Conservation (phyloP, 495 filamentous ascomycete genomes). For the Paragyromitra xinjiangensis region DNA sequence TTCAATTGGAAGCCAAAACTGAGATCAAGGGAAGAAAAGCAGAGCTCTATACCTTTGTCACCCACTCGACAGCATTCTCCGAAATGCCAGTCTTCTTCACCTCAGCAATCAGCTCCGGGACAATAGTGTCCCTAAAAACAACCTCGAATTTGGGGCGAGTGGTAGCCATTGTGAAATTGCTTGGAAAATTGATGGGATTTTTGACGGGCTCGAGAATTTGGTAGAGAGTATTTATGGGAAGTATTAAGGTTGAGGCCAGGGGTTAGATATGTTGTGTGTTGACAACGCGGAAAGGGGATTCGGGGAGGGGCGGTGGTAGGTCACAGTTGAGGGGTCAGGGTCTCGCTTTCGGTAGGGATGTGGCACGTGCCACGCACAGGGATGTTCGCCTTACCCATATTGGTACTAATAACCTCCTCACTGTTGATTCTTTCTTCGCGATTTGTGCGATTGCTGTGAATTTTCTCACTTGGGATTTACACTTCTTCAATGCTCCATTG, state of each 20-base stretch:
- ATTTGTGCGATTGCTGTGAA: not conserved
- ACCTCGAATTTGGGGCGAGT: slow-evolving; percentile 73
- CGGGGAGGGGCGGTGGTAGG: not conserved
- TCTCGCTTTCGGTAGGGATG: slow-evolving; percentile 2
- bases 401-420: not conserved
- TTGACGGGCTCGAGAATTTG: not conserved
- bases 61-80: slow-evolving; percentile 84
- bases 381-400: not conserved
- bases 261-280: slow-evolving; percentile 8
- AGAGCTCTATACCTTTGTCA: slow-evolving; percentile 70
- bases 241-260: not conserved
- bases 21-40: slow-evolving; percentile 2
- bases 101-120: slow-evolving; percentile 75
- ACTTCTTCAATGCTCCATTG: not conserved
- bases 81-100: slow-evolving; percentile 83
- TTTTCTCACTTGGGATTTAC: not conserved
- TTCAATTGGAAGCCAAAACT: not conserved
- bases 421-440: not conserved
- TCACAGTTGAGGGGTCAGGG: slow-evolving; percentile 22
- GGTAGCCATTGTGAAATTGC: slow-evolving; percentile 49
- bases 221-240: not conserved
- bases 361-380: slow-evolving; percentile 18
- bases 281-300: not conserved
- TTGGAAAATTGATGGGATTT: not conserved
- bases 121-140: slow-evolving; percentile 80